A percentile compares a stretch with the other conserved stretches of the same genome.
These are phyloP conservation scores for Lachancea quebecensis DNA, from an alignment of 805 yeast genomes.

Conservation along the genomic window DNA sequence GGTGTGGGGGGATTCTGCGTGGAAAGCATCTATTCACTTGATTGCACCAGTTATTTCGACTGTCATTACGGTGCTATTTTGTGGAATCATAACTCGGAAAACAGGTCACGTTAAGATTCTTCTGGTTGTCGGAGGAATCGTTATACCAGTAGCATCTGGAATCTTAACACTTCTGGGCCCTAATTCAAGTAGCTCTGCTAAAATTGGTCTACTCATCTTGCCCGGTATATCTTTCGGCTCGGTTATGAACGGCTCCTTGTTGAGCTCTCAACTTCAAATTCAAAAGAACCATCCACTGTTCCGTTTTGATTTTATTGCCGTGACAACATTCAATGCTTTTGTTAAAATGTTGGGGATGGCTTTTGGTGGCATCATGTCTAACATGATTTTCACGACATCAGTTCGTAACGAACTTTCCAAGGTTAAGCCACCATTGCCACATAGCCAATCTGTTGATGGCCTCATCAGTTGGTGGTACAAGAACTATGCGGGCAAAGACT, in stretches of 20 bases:
- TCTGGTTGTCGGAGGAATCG: constrained; percentile 24
- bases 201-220: constrained; percentile 34
- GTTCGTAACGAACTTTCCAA: neutral
- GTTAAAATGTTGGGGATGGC: constrained; percentile 20
- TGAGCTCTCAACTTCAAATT: constrained; percentile 27
- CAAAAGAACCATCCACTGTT: constrained; percentile 14
- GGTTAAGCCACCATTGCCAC: neutral
- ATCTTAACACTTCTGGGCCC: constrained; percentile 28
- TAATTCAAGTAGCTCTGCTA: constrained; percentile 21
- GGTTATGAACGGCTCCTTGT: constrained; percentile 28
- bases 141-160: constrained; percentile 35
- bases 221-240: constrained; percentile 35
- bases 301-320: constrained; percentile 16
- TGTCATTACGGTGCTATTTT: constrained; percentile 14
- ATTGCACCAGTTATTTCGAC: constrained; percentile 18
- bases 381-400: constrained; percentile 14
- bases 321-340: constrained; percentile 22
- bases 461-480: neutral
- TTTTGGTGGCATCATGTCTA: constrained; percentile 20
- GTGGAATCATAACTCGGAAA: constrained; percentile 30
- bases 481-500: neutral
- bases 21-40: constrained; percentile 21
- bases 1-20: constrained; percentile 16
- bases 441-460: neutral
- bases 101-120: constrained; percentile 33